These are phyloP conservation scores for Scopulariopsis brevicaulis DNA, from an alignment of 2,329 filamentous ascomycete genomes.

Conservation along the genomic window DNA sequence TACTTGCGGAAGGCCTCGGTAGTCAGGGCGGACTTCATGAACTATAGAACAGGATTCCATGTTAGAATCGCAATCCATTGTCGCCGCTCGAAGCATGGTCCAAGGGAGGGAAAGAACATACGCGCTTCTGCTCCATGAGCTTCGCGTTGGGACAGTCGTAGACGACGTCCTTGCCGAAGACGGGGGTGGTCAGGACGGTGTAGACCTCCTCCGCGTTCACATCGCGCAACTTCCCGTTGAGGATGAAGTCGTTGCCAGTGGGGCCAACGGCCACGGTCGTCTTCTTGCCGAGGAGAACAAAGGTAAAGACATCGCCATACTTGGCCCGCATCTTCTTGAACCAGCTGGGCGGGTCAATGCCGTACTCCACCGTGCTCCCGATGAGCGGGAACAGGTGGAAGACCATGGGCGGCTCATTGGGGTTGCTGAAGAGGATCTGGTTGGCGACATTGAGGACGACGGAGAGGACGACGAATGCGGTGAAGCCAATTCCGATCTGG, in stretches of 20 bases:
- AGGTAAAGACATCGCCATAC: slow-evolving; percentile 87
- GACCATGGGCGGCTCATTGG: slow-evolving; percentile 69
- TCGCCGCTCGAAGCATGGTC: background rate
- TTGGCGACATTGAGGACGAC: slow-evolving; percentile 69
- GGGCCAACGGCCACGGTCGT: slow-evolving; percentile 78
- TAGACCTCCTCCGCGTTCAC: slow-evolving; percentile 89
- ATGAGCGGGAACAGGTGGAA: slow-evolving; percentile 77
- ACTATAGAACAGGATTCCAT: slow-evolving; percentile 26
- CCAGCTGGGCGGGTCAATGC: slow-evolving; percentile 87
- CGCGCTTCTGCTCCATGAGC: slow-evolving; percentile 95
- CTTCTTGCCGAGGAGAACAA: slow-evolving; percentile 77
- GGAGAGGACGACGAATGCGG: slow-evolving; percentile 34
- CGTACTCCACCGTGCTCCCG: slow-evolving; percentile 86
- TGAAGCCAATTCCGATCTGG: slow-evolving; percentile 7
- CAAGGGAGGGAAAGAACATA: slow-evolving; percentile 21
- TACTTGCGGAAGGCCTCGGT: slow-evolving; percentile 64
- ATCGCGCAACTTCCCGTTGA: slow-evolving; percentile 84
- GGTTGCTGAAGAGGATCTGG: slow-evolving; percentile 72
- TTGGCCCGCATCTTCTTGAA: slow-evolving; percentile 67
- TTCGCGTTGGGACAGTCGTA: slow-evolving; percentile 88
- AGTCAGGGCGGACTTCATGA: slow-evolving; percentile 73
- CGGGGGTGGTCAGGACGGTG: slow-evolving; percentile 58
- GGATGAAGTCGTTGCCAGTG: slow-evolving; percentile 79
- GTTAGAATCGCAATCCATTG: background rate
- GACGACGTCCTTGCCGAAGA: slow-evolving; percentile 76